These are phyloP conservation scores for Steccherinum ochraceum DNA, from an alignment of 768 basidiomycete genomes.

Conservation along the genomic window DNA sequence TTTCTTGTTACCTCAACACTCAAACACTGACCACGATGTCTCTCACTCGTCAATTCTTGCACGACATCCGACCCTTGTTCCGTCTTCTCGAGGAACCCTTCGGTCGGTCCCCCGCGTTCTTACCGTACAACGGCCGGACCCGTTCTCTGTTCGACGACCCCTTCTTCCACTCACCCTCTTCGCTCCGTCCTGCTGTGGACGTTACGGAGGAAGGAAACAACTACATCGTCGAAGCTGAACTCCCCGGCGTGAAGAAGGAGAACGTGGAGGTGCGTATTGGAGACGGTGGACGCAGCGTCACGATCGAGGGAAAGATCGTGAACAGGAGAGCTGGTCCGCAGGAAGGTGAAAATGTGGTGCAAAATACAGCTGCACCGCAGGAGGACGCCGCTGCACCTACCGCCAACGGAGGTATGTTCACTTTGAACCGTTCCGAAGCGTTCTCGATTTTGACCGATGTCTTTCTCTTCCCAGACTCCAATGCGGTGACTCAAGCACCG, in stretches of 20 bases:
- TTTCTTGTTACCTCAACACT: too few species aligned
- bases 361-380: not conserved
- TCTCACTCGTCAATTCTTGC: slow-evolving; percentile 31
- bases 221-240: slow-evolving; percentile 69
- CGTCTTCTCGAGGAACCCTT: slow-evolving; percentile 73
- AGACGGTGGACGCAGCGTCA: slow-evolving; percentile 62
- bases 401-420: not conserved
- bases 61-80: slow-evolving; percentile 71
- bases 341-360: not conserved
- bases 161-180: slow-evolving; percentile 31
- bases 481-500: slow-evolving; percentile 14
- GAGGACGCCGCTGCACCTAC: not conserved
- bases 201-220: slow-evolving; percentile 57
- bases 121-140: slow-evolving; percentile 17
- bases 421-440: too few species aligned
- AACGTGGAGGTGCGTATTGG: slow-evolving; percentile 66
- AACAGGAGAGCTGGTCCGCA: slow-evolving; percentile 16
- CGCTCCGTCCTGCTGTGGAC: slow-evolving; percentile 55
- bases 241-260: slow-evolving; percentile 76
- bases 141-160: slow-evolving; percentile 44
- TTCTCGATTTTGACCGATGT: not conserved
- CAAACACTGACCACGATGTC: slow-evolving; percentile 21
- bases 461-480: slow-evolving; percentile 7
- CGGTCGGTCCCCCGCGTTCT: slow-evolving; percentile 26
- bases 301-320: slow-evolving; percentile 59